Evolutionary conservation across 2,329 filamentous ascomycete species (phyloP).

Genomic region (Aspergillus texensis): DNA sequence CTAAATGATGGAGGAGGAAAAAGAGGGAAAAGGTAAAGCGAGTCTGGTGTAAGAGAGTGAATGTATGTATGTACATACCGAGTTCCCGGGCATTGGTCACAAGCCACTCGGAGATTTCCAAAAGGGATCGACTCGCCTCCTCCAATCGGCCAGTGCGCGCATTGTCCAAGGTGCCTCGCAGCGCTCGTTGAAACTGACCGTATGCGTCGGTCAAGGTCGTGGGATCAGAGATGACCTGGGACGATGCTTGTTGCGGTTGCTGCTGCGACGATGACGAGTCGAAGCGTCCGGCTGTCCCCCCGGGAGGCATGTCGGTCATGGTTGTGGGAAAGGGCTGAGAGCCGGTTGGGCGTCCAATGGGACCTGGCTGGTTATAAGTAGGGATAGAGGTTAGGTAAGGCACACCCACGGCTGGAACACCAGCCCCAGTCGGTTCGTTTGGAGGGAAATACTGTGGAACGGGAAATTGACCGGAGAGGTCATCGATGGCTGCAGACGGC

Average conservation of each 20-base stretch:
- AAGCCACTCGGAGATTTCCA: constrained; percentile 68
- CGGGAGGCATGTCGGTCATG: constrained; percentile 53
- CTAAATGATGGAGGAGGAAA: not conserved
- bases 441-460: constrained; percentile 74
- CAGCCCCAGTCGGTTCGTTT: constrained; percentile 65
- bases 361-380: constrained; percentile 63
- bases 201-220: constrained; percentile 68
- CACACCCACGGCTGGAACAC: constrained; percentile 58
- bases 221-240: constrained; percentile 42
- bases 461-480: constrained; percentile 69
- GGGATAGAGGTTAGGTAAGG: constrained; percentile 67
- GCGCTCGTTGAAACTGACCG: constrained; percentile 59
- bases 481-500: constrained; percentile 76
- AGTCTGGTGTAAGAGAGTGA: constrained; percentile 21
- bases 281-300: constrained; percentile 41
- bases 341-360: constrained; percentile 54
- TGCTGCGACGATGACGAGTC: constrained; percentile 32
- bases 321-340: constrained; percentile 55
- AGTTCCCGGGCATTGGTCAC: constrained; percentile 66
- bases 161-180: constrained; percentile 70
- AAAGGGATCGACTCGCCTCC: constrained; percentile 61
- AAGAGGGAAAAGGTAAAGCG: constrained; percentile 11
- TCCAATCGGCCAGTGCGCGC: constrained; percentile 64
- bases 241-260: constrained; percentile 30
- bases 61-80: constrained; percentile 57